Percentiles rank a stretch among this genome's conserved stretches.
phyloP scores from a whole-genome alignment of 139 green algal species.

The Parachlorella kessleri region DNA sequence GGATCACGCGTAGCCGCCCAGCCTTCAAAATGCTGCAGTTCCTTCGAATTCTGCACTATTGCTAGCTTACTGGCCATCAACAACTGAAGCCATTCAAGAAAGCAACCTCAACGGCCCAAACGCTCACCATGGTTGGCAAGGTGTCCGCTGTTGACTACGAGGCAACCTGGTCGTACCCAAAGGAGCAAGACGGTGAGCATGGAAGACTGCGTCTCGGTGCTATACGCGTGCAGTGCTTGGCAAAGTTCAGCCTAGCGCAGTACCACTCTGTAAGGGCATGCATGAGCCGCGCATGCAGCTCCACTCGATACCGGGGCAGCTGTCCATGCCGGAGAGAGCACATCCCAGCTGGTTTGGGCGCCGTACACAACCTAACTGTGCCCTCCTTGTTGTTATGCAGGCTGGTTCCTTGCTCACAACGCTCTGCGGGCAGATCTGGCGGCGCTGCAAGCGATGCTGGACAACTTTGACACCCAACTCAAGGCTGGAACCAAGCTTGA shows the following conservation, averaged over 20 bases:
- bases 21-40: too few species aligned
- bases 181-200: neutral
- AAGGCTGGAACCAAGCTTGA: neutral
- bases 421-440: slow-evolving; percentile 3
- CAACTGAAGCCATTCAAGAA: too few species aligned
- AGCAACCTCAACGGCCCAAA: too few species aligned
- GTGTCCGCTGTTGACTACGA: too few species aligned
- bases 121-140: too few species aligned
- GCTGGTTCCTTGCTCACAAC: slow-evolving; percentile 13
- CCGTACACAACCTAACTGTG: neutral
- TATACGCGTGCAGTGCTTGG: too few species aligned
- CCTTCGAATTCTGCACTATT: too few species aligned
- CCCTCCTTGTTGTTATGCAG: neutral
- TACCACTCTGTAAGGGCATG: too few species aligned
- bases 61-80: too few species aligned
- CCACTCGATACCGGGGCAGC: neutral
- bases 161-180: neutral
- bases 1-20: too few species aligned
- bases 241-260: too few species aligned
- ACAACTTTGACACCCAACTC: neutral
- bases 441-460: neutral
- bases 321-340: neutral
- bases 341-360: neutral
- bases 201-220: too few species aligned
- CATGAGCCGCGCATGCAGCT: neutral